Conservation (phyloP, 306 rosid species). For the Quercus robur region DNA sequence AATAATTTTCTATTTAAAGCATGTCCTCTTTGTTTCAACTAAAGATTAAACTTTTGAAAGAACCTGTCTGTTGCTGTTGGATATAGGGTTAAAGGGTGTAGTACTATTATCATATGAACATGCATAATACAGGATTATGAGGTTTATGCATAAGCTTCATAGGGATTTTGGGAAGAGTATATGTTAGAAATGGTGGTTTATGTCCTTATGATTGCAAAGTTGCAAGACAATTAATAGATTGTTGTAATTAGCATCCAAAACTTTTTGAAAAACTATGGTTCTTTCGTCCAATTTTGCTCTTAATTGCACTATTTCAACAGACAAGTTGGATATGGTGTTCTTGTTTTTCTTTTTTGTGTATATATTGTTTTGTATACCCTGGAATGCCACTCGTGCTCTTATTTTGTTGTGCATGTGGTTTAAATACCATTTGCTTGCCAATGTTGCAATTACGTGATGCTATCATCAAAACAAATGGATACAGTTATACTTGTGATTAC, state of each 20-base stretch:
- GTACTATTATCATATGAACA: no score
- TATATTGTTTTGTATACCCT: neutral
- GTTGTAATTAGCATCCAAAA: neutral
- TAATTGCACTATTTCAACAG: neutral
- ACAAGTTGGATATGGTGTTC: neutral
- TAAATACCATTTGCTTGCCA: neutral
- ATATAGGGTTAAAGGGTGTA: no score
- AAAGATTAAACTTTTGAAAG: neutral
- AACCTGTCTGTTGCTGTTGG: neutral
- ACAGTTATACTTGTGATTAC: neutral
- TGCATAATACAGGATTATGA: neutral
- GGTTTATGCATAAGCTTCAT: neutral
- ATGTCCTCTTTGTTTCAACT: neutral
- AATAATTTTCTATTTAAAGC: neutral
- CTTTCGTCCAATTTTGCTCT: neutral
- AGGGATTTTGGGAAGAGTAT: neutral
- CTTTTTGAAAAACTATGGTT: neutral
- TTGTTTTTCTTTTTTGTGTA: neutral
- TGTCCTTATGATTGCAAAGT: neutral
- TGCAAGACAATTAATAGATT: neutral
- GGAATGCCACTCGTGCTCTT: neutral
- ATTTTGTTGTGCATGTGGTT: neutral
- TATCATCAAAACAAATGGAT: neutral
- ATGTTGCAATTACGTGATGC: neutral
- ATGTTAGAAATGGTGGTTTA: neutral